Evolutionary conservation across 2,329 filamentous ascomycete genomes (phyloP), one percentile per base, ranked within the genome.

Genomic region (Tolypocladium endophyticum): DNA sequence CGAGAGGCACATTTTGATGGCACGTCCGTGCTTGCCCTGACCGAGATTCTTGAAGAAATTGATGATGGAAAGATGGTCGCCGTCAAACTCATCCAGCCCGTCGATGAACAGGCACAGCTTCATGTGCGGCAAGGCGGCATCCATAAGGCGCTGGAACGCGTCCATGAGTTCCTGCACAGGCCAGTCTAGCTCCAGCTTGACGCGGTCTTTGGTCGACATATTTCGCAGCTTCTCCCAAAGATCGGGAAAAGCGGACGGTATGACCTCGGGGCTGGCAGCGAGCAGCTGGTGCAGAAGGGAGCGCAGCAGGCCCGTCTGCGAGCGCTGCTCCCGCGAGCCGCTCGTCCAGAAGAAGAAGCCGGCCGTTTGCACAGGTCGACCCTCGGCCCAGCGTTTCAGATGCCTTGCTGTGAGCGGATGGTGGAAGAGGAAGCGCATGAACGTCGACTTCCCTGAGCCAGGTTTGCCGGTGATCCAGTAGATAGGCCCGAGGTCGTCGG

Each of bases 311-410:
- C 74, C 74, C 1, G 68, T 69, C 50, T 72, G 70, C 0, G 74
- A 76, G 20, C 71, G 67, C 62, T 76, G 74, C 38, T 73, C 72
- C 25, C 67, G 62, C 0, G 72, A 73, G 4, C 73, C 75, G 23
- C 71, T 73, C 2, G 71, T 76, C 77, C 77, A 80, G 60, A 80
- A 78, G 62, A 77, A 80, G 65, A 75, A 79, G 0, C 69, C 72
- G 0, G 75, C 74, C 0, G 69, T 72, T 2, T 67, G 69, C 2
- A 72, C 64, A 0, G 67, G 67, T 57, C 47, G 60, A 0, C 50
- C 61, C 0, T 38, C 63, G 0, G 72, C 65, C 74, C 73, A 76
- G 1, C 39, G 20, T 0, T 59, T 62, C 9, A 70, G 62, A 7
- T 61, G 56, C 12, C 63, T 4, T 39, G 64, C 28, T 0, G 64